phyloP scores from a whole-genome alignment of 2,329 filamentous ascomycete genomes.

The Plenodomus tracheiphilus region DNA sequence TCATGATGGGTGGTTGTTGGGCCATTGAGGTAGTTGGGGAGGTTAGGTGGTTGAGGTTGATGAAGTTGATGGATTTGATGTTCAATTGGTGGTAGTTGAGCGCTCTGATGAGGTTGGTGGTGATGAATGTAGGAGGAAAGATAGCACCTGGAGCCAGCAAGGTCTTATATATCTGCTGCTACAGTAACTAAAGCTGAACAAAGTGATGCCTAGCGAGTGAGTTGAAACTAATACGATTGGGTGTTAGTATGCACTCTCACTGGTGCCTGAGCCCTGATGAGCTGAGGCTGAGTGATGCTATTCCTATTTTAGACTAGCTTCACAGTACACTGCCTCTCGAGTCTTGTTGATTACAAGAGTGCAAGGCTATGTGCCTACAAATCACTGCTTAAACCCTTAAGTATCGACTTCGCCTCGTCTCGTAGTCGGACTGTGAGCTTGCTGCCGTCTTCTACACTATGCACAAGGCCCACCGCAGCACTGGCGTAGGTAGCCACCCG shows the following conservation, averaged over 20 bases:
- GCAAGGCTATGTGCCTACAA: background rate
- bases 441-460: slow-evolving; percentile 51
- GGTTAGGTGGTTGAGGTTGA: too few species aligned
- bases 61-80: too few species aligned
- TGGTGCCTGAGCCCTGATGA: background rate
- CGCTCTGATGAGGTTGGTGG: too few species aligned
- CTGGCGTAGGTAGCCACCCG: slow-evolving; percentile 65
- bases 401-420: background rate
- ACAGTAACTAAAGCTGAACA: too few species aligned
- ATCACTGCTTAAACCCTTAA: background rate
- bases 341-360: background rate
- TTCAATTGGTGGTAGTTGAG: too few species aligned
- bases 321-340: background rate
- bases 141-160: too few species aligned
- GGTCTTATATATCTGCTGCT: too few species aligned
- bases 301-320: background rate
- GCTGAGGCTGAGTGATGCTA: background rate
- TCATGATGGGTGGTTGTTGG: background rate
- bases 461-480: slow-evolving; percentile 62
- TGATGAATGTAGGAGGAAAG: too few species aligned
- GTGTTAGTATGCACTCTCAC: background rate
- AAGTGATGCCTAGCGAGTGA: background rate
- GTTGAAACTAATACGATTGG: background rate
- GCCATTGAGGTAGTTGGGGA: background rate
- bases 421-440: slow-evolving; percentile 49